Conservation (phyloP, 129 eudicot genomes). For the Tagetes patula region DNA sequence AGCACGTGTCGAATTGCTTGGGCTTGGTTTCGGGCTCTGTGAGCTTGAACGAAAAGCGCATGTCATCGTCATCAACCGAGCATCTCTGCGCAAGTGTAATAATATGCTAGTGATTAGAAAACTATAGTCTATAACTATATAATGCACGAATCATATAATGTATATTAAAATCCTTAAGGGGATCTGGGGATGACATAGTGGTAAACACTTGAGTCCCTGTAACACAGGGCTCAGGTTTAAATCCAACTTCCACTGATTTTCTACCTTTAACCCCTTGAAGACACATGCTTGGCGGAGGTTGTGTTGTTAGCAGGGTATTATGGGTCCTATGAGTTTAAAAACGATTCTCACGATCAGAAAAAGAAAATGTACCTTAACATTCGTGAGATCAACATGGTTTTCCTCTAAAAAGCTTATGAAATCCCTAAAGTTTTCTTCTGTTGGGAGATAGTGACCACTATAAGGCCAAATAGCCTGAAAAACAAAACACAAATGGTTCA, state of each 20-base stretch:
- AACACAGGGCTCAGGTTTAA: not conserved
- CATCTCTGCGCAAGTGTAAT: slow-evolving; percentile 45
- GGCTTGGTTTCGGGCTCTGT: slow-evolving; percentile 43
- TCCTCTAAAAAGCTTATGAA: slow-evolving; percentile 84
- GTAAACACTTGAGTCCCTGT: not conserved
- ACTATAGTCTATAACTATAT: not conserved
- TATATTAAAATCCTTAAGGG: too few species aligned
- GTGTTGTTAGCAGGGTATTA: not conserved
- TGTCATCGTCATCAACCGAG: slow-evolving; percentile 73
- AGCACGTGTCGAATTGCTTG: slow-evolving; percentile 42
- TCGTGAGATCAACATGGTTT: slow-evolving; percentile 68
- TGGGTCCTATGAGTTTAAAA: not conserved
- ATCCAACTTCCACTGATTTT: too few species aligned
- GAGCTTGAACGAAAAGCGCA: slow-evolving; percentile 42
- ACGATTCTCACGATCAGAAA: not conserved
- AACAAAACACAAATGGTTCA: slow-evolving; percentile 15
- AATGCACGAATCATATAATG: not conserved
- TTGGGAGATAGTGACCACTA: slow-evolving; percentile 95
- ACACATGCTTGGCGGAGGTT: not conserved
- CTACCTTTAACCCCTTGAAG: not conserved
- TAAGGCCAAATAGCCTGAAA: slow-evolving; percentile 97
- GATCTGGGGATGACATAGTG: not conserved
- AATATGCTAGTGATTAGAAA: not conserved
- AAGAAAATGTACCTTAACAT: slow-evolving; percentile 65
- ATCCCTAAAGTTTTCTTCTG: slow-evolving; percentile 89